Evolutionary conservation across 2,329 filamentous ascomycete species (phyloP).

Genomic region (Hortaea werneckii): DNA sequence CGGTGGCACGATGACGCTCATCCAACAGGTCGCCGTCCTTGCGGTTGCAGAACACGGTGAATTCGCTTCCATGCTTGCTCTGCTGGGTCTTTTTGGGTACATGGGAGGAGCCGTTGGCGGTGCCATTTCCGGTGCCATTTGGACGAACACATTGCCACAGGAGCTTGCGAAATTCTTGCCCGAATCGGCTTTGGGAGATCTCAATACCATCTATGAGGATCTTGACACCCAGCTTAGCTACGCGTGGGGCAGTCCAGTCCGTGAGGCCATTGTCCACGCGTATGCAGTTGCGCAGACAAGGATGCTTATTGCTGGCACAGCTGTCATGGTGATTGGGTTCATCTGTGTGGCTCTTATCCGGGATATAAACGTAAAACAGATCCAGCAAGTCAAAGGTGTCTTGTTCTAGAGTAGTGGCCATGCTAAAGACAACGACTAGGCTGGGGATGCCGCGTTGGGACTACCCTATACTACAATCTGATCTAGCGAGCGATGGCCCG

Average conservation of each 20-base stretch:
- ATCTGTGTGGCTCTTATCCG: background rate
- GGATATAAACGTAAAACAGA: background rate
- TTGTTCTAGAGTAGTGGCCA: background rate
- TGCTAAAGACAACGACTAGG: no score
- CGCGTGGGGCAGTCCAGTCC: conserved; percentile 29
- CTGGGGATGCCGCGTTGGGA: no score
- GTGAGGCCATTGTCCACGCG: conserved; percentile 36
- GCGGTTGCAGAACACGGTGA: conserved; percentile 1
- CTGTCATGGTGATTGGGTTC: background rate
- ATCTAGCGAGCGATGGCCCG: no score
- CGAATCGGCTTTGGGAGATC: conserved; percentile 18
- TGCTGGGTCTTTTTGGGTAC: conserved; percentile 17
- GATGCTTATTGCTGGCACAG: background rate
- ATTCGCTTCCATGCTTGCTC: no score
- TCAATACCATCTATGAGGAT: conserved; percentile 22
- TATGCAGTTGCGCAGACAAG: conserved; percentile 18
- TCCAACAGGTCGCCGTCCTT: no score
- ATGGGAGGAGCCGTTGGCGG: conserved; percentile 25
- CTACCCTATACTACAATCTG: no score
- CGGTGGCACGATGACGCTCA: conserved; percentile 32
- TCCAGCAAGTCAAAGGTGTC: background rate
- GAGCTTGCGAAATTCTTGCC: conserved; percentile 34
- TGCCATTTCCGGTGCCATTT: conserved; percentile 25
- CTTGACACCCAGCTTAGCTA: conserved; percentile 30
- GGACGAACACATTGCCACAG: conserved; percentile 17